Base-by-base conservation (phyloP, 352 stramenopile species). In the Bremia lactucae region DNA sequence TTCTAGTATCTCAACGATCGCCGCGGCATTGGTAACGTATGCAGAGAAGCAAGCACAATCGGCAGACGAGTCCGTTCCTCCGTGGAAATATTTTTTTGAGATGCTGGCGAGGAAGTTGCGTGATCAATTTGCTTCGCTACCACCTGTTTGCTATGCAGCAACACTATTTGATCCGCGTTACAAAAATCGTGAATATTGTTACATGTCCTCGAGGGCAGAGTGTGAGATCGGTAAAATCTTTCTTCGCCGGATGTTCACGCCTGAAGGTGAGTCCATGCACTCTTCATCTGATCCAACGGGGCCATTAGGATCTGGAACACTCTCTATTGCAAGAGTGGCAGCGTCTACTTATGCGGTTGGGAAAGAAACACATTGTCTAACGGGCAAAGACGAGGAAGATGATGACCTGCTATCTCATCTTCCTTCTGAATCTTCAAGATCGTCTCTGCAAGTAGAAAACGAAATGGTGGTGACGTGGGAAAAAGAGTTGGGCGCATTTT, bases 121-220 rank as follows among this genome's bases (percentile, higher is more conserved):
- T 4, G 49, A 65, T 6, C 62, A 77, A 25, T 87, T 89, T 46
- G 51, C 51, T 7, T 40, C 52, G 24, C 24, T 86, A 11, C 69
- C 72, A 1, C 25, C 72, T 14, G 57, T 84, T 16, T 82, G 69
- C 31, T 81, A 82, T 29, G 77, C 77, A 2, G 73, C 77, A 7
- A 87, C 77, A 13, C 54, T 89, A 19, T 68, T 89, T 8, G 77
- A 89, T 18, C 77, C 77, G 23, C 72, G 77, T 4, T 89, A 89
- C 60, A 89, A 89, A 47, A 72, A 86, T 36, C 75, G 71, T 21
- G 74, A 84, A 36, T 86, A 78, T 41, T 89, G 77, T 49, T 89
- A 86, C 55, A 31, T 86, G 31, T 63, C 58, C 3, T 54, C 62
- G 6, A 75, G 72, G 44, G 25, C 60, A n/a, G 71, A 83, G 28